Evolutionary conservation across 176 grass and related monocot genomes (phyloP).

Genomic region (Aegilops umbellulata): DNA sequence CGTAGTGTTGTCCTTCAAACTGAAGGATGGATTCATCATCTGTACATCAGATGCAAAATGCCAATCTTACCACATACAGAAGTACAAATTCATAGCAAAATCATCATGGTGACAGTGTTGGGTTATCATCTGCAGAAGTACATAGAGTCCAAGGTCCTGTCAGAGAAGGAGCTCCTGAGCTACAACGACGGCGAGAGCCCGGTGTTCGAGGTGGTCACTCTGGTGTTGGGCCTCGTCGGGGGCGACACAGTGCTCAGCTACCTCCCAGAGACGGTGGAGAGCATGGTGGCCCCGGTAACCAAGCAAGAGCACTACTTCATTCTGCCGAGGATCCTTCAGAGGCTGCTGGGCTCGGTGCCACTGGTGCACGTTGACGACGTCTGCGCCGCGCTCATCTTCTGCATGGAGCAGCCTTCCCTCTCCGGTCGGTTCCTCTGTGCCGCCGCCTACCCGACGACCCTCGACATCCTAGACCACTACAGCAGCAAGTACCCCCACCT

Average conservation of each 20-base stretch:
- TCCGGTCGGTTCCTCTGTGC: slow-evolving; percentile 53
- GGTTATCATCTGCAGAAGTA: slow-evolving; percentile 11
- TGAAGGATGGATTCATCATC: neutral
- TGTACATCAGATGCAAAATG: neutral
- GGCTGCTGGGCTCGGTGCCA: slow-evolving; percentile 44
- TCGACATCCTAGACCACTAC: slow-evolving; percentile 26
- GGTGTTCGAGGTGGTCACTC: slow-evolving; percentile 49
- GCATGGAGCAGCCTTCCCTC: slow-evolving; percentile 42
- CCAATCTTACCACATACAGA: neutral
- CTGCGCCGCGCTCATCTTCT: slow-evolving; percentile 58
- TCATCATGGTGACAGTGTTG: neutral
- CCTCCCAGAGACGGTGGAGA: neutral
- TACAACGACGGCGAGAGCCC: slow-evolving; percentile 27
- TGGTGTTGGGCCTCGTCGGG: slow-evolving; percentile 43
- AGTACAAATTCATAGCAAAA: neutral
- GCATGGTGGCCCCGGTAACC: slow-evolving; percentile 24
- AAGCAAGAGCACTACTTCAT: neutral
- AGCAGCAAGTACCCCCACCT: slow-evolving; percentile 37
- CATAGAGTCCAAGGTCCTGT: slow-evolving; percentile 13
- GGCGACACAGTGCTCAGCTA: slow-evolving; percentile 27
- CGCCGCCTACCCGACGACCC: slow-evolving; percentile 12
- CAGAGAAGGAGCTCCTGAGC: slow-evolving; percentile 45
- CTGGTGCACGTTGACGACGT: slow-evolving; percentile 61
- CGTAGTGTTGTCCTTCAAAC: neutral
- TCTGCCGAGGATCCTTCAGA: slow-evolving; percentile 28